Evolutionary conservation across 2,329 filamentous ascomycete genomes (phyloP).

Genomic region (Emergomyces pasteurianus): DNA sequence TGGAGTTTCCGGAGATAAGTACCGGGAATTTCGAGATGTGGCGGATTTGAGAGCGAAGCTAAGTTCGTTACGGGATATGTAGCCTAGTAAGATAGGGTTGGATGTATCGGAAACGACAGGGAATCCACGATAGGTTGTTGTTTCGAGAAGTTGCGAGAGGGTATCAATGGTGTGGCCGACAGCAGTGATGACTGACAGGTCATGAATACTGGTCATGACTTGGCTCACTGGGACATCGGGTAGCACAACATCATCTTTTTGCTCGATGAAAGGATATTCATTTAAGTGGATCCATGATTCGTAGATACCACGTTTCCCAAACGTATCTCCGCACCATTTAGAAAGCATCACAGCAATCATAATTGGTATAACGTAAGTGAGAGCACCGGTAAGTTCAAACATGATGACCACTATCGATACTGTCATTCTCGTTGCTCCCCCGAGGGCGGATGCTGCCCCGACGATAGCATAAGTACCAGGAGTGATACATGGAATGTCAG

Average conservation of each 20-base stretch:
- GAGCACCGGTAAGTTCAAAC: conserved; percentile 93
- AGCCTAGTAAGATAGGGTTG: conserved; percentile 72
- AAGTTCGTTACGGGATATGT: conserved; percentile 86
- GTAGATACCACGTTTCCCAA: conserved; percentile 87
- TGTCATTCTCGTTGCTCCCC: conserved; percentile 89
- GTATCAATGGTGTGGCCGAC: conserved; percentile 76
- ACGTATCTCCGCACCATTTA: conserved; percentile 96
- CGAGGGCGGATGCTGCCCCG: conserved; percentile 85
- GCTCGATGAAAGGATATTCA: conserved; percentile 90
- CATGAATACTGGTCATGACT: conserved; percentile 86
- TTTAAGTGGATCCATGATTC: conserved; percentile 96
- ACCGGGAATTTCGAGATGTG: conserved; percentile 31
- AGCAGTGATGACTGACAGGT: conserved; percentile 76
- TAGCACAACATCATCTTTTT: conserved; percentile 64
- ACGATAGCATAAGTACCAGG: conserved; percentile 95
- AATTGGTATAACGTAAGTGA: conserved; percentile 93
- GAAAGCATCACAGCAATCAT: conserved; percentile 98
- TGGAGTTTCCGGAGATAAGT: conserved; percentile 58
- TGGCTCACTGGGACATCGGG: conserved; percentile 77
- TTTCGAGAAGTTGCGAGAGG: conserved; percentile 57
- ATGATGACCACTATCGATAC: conserved; percentile 98
- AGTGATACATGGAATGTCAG: conserved; percentile 77
- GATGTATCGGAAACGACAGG: conserved; percentile 72
- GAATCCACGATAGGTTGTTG: conserved; percentile 77
- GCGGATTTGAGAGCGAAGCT: conserved; percentile 63